Evolutionary conservation across 1,139 yeast genomes (phyloP), one percentile per base, ranked within the genome.

Genomic region (Yamadazyma dushanensis): DNA sequence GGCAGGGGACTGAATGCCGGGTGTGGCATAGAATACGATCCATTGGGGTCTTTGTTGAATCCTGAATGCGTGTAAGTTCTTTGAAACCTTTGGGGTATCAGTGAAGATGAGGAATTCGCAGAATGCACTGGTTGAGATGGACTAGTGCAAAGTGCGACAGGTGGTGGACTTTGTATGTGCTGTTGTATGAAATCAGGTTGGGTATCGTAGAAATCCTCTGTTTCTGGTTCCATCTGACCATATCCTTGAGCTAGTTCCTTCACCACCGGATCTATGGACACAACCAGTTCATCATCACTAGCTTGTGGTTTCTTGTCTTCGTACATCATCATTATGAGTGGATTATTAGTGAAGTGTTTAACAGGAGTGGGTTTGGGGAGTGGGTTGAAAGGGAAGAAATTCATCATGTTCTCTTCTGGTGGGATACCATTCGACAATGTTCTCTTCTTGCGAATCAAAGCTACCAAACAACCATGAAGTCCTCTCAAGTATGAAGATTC

Each of bases 391-490:
- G 61, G 61, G 3, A 54, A 53, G 28, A 30, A 52, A 31, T 57
- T 57, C 61, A 57, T 55, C 59, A 57, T 57, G 32, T 57, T 57
- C 18, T 41, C 34, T 16, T 49, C 49, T 1, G 61, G 60, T 3
- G 48, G 38, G n/a, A 56, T 45, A 1, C 58, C 59, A 26, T 52
- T 53, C n/a, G 11, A 49, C 40, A 1, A 37, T 35, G 20, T 46
- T 34, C 38, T 39, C 27, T 53, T 39, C 6, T 47, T 42, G n/a
- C 32, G 23, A 6, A 40, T 25, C 24, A 51, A 32, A 25, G 42
- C 45, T 8, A 29, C 18, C 8, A 54, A 26, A 11, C 46, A 45
- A 7, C 52, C 37, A 26, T 41, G 38, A 1, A 47, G 34, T 2
- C 54, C 48, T 25, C 44, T 43, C 20, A 56, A 36, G 33, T 37